Evolutionary conservation across 2,329 filamentous ascomycete species (phyloP).

Genomic region (Torrubiellomyces zombiae): DNA sequence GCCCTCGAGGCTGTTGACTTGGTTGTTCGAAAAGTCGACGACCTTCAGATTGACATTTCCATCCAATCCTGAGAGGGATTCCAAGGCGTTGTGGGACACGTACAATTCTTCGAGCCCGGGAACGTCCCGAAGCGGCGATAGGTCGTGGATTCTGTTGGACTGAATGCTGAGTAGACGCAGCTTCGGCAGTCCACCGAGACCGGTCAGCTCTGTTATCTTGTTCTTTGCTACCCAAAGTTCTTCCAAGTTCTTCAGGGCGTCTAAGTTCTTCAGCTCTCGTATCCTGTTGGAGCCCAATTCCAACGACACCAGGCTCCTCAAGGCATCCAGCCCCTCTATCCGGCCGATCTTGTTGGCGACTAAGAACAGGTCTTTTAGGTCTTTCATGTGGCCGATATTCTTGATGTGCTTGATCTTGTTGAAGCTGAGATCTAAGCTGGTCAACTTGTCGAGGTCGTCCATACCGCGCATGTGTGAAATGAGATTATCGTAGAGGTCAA

Average conservation of each 20-base stretch:
- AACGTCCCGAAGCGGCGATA: constrained; percentile 59
- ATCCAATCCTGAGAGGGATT: constrained; percentile 57
- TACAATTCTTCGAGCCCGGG: constrained; percentile 80
- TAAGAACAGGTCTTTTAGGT: constrained; percentile 74
- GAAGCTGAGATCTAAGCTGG: constrained; percentile 78
- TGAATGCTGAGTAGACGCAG: constrained; percentile 86
- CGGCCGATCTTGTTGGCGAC: constrained; percentile 85
- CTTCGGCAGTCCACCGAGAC: constrained; percentile 57
- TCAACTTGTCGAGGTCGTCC: constrained; percentile 60
- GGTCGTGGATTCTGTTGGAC: constrained; percentile 73
- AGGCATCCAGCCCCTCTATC: constrained; percentile 68
- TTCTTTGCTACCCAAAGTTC: constrained; percentile 94
- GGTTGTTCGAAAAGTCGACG: constrained; percentile 82
- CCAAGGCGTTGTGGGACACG: constrained; percentile 85
- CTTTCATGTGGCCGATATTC: constrained; percentile 58
- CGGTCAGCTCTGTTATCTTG: constrained; percentile 74
- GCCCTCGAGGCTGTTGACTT: constrained; percentile 57
- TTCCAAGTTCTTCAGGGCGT: constrained; percentile 59
- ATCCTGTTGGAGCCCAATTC: constrained; percentile 90
- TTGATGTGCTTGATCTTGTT: constrained; percentile 99
- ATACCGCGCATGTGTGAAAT: constrained; percentile 76
- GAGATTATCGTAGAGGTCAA: constrained; percentile 94
- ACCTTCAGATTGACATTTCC: constrained; percentile 51
- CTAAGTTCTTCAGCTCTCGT: constrained; percentile 72
- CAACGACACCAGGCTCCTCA: constrained; percentile 62